Conservation (phyloP, 2,329 filamentous ascomycete genomes). For the Colletotrichum lupini region DNA sequence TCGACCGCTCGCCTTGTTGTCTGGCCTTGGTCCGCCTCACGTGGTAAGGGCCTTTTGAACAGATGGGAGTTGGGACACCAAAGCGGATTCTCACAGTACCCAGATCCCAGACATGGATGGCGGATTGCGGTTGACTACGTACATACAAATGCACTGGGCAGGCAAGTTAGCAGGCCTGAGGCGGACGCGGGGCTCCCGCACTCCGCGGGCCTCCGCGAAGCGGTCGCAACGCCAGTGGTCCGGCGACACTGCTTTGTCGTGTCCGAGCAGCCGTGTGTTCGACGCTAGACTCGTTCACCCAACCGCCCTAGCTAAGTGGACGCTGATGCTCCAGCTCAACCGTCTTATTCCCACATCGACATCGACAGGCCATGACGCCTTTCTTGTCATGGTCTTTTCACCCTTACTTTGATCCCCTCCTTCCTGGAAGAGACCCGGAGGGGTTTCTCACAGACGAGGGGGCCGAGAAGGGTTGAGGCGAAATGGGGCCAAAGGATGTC, state of each 20-base stretch:
- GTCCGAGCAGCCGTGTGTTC: background rate
- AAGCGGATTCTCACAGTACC: background rate
- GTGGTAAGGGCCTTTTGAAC: slow-evolving; percentile 20
- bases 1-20: slow-evolving; percentile 14
- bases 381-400: background rate
- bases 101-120: background rate
- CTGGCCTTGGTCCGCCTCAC: slow-evolving; percentile 22
- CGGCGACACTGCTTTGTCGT: background rate
- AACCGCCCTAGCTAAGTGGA: background rate
- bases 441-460: background rate
- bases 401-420: background rate
- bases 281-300: background rate
- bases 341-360: background rate
- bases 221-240: background rate
- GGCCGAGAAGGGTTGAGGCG: background rate
- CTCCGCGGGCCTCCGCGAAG: slow-evolving; percentile 26
- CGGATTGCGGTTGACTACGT: no score
- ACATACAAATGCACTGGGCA: background rate
- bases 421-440: background rate
- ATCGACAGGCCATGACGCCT: background rate
- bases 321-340: background rate
- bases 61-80: background rate
- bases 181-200: slow-evolving; percentile 13
- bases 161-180: background rate
- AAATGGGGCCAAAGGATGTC: background rate